Conservation (phyloP, 352 stramenopile species). For the Pythium phragmitis region DNA sequence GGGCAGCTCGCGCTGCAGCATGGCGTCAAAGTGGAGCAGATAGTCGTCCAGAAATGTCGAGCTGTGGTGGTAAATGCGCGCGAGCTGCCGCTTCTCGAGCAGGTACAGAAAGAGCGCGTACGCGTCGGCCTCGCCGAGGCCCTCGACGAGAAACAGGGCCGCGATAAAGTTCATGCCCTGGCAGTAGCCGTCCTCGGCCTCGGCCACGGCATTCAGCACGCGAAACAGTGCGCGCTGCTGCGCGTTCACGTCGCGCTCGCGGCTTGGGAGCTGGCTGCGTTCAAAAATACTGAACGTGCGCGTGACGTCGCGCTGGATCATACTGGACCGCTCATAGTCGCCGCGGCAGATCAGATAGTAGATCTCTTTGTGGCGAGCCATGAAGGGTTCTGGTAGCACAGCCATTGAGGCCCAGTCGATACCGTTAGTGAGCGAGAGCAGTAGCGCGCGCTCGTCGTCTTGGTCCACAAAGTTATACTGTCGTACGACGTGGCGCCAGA, state of each 20-base stretch:
- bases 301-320: conserved; percentile 79
- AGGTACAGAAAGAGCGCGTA: conserved; percentile 85
- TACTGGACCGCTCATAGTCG: conserved; percentile 66
- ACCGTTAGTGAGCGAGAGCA: conserved; percentile 66
- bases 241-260: conserved; percentile 38
- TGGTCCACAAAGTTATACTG: conserved; percentile 76
- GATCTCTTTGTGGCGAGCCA: conserved; percentile 72
- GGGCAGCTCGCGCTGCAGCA: conserved; percentile 68
- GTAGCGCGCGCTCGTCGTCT: conserved; percentile 51
- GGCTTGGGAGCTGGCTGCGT: conserved; percentile 31
- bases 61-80: conserved; percentile 77
- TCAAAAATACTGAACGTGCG: conserved; percentile 89
- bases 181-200: conserved; percentile 82
- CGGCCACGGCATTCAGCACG: conserved; percentile 77
- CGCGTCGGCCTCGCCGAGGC: conserved; percentile 71
- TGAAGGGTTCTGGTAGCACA: conserved; percentile 47
- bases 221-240: conserved; percentile 72
- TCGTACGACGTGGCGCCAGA: conserved; percentile 80
- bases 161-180: conserved; percentile 91
- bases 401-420: conserved; percentile 67
- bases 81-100: conserved; percentile 76
- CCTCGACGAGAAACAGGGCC: conserved; percentile 81
- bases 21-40: conserved; percentile 71
- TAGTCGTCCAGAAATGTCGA: conserved; percentile 87
- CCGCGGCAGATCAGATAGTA: conserved; percentile 61